Percentiles rank a stretch among this genome's conserved stretches.
phyloP scores from a whole-genome alignment of 2,329 filamentous ascomycete genomes.

The Colletotrichum orbiculare region DNA sequence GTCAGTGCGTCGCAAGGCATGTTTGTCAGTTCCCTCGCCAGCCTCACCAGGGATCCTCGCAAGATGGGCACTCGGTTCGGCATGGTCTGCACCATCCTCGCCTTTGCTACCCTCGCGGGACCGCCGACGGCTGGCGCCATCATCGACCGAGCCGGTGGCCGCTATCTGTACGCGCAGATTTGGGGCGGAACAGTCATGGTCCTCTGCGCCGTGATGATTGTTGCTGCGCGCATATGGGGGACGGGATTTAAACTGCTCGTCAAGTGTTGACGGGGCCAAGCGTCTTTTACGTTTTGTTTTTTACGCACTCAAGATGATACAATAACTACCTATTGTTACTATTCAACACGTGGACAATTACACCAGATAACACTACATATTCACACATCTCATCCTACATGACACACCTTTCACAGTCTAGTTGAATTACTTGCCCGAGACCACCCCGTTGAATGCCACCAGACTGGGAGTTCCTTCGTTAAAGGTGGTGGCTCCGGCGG shows the following conservation, averaged over 20 bases:
- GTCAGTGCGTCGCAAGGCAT: conserved; percentile 54
- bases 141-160: conserved; percentile 50
- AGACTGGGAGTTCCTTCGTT: conserved; percentile 59
- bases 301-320: no score
- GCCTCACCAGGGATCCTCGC: conserved; percentile 52
- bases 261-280: conserved; percentile 41
- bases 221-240: conserved; percentile 43
- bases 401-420: no score
- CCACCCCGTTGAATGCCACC: conserved; percentile 65
- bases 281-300: no score
- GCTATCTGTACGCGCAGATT: conserved; percentile 56
- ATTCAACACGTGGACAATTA: no score
- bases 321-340: no score
- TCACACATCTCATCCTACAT: no score
- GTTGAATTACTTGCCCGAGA: not conserved
- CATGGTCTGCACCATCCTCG: conserved; percentile 54
- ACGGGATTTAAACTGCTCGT: conserved; percentile 49
- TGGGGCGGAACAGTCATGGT: conserved; percentile 55
- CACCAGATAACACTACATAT: no score
- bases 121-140: conserved; percentile 57
- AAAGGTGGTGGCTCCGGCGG: conserved; percentile 53
- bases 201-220: conserved; percentile 44
- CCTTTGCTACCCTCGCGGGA: conserved; percentile 54
- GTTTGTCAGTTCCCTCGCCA: conserved; percentile 52
- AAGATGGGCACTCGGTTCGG: conserved; percentile 58